Evolutionary conservation across 106 monocot species (phyloP), one percentile per base, ranked within the genome.

Genomic region (Dactylorhiza incarnata): DNA sequence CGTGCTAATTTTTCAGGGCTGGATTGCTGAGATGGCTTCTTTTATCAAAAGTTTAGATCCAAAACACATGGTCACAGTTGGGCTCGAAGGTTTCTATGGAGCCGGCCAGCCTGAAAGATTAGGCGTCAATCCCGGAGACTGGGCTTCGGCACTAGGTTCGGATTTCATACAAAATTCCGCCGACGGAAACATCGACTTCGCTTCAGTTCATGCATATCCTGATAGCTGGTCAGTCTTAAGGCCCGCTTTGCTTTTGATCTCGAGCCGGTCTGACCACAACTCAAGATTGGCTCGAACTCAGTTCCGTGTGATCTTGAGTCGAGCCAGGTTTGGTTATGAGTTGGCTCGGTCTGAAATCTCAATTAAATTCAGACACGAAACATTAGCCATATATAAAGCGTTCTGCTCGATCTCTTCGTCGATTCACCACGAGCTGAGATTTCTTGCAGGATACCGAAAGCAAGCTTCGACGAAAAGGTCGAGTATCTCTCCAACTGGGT

Each of bases 131-230:
- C 95, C 95, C 19, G 95, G 95, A 5, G 76, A 77, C 4, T 95
- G 95, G 95, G 95, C 95, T 49, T 77, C 83, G 74, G 81, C 82
- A 48, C 82, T 96, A 62, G 86, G 95, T 54, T 90, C 95, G 24
- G 92, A 96, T 84, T 96, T 96, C 70, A 84, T 93, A 56, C 83
- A 88, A 68, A 96, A 96, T 62, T 93, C 92, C 50, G 88, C 83
- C 0, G 68, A 59, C 69, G 73, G 84, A 48, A 71, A 86, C 44
- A 90, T 96, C 44, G 95, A 93, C 83, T 96, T 96, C 83, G 90
- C 93, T 79, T 90, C 95, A 44, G 93, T 90, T 44, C 95, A 96
- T 87, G 90, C 95, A 65, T 96, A 96, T 83, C 95, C 95, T 49
- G 95, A 96, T 85, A 90, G 76, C 77, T 96, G 95, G 95, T 93